Conservation (phyloP, 2,329 filamentous ascomycete genomes). For the Aureobasidium sp. region DNA sequence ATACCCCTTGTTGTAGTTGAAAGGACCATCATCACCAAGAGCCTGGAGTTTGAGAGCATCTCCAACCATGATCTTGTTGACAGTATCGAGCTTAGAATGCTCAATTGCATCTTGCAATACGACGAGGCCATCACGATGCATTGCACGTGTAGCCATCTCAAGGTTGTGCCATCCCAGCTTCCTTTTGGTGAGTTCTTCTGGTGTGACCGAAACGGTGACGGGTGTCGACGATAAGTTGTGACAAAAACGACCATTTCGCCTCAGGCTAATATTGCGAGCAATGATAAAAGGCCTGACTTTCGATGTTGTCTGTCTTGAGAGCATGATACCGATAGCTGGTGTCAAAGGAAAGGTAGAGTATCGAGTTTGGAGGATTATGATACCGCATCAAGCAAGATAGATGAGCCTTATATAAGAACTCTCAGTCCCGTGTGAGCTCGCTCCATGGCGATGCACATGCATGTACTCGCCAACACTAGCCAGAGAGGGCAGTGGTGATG, state of each 20-base stretch:
- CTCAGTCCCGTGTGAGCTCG: no score
- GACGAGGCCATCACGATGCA: constrained; percentile 51
- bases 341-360: background rate
- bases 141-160: constrained; percentile 46
- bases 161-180: constrained; percentile 44
- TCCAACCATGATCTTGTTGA: constrained; percentile 54
- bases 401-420: background rate
- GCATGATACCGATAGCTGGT: background rate
- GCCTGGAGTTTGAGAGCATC: constrained; percentile 49
- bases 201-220: background rate
- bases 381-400: no score
- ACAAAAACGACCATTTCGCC: accelerated
- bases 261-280: background rate
- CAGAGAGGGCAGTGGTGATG: background rate
- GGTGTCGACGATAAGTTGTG: background rate
- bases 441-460: background rate
- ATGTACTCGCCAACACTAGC: background rate
- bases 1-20: constrained; percentile 54
- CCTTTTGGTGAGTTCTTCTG: background rate
- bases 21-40: constrained; percentile 49
- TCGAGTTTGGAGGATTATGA: background rate
- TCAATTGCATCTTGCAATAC: constrained; percentile 49
- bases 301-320: background rate
- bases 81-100: constrained; percentile 44
- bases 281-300: background rate